Evolutionary conservation across 768 basidiomycete species (phyloP).

Genomic region (Tylopilus cervinicoccineus): DNA sequence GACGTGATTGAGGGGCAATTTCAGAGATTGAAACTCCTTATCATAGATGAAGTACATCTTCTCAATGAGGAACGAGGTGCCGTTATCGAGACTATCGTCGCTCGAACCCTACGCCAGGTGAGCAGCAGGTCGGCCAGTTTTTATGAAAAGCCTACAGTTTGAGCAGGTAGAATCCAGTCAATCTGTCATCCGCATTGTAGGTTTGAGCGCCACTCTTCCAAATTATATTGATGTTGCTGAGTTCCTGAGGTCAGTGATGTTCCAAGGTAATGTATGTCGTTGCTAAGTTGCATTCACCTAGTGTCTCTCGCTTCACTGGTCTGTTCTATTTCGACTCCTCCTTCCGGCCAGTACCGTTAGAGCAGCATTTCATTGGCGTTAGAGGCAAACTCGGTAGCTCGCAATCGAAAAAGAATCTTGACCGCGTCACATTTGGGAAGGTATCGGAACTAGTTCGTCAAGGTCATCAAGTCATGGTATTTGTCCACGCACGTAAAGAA

Average conservation of each 20-base stretch:
- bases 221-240: slow-evolving; percentile 97
- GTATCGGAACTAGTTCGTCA: slow-evolving; percentile 82
- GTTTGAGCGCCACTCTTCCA: slow-evolving; percentile 92
- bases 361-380: slow-evolving; percentile 95
- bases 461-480: slow-evolving; percentile 99
- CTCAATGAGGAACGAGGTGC: slow-evolving; percentile 98
- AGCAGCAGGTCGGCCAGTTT: slow-evolving; percentile 2
- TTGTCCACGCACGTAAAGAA: slow-evolving; percentile 97
- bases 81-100: slow-evolving; percentile 97
- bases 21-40: slow-evolving; percentile 88
- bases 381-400: slow-evolving; percentile 80
- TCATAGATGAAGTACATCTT: slow-evolving; percentile 97
- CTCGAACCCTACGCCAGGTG: slow-evolving; percentile 87
- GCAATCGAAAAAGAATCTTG: slow-evolving; percentile 78
- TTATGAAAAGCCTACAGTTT: not conserved
- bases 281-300: slow-evolving; percentile 30
- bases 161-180: slow-evolving; percentile 91
- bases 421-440: slow-evolving; percentile 85
- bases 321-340: slow-evolving; percentile 98
- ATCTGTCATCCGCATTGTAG: slow-evolving; percentile 93
- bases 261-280: not conserved
- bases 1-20: not conserved
- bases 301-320: slow-evolving; percentile 82
- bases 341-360: slow-evolving; percentile 92
- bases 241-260: slow-evolving; percentile 68